Conservation (phyloP, 2,329 filamentous ascomycete species). For the Aureobasidium uvarum region DNA sequence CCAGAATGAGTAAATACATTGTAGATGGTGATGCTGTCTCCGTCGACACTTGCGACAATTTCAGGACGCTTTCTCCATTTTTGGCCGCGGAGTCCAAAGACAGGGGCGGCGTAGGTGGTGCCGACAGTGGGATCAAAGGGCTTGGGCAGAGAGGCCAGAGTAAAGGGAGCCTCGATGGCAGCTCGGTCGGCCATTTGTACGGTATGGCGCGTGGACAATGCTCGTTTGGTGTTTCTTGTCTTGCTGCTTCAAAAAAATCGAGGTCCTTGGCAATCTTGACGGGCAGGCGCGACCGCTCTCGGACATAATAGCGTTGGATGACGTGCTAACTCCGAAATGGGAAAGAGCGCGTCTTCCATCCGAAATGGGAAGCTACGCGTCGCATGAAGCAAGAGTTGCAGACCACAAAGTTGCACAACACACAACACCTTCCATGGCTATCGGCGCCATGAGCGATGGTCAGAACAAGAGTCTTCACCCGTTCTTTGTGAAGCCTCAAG, state of each 20-base stretch:
- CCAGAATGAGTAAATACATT: constrained; percentile 48
- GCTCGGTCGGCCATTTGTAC: constrained; percentile 21
- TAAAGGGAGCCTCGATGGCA: constrained; percentile 40
- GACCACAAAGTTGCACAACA: neutral
- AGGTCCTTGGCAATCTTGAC: neutral
- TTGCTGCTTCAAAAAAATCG: neutral
- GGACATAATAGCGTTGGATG: neutral
- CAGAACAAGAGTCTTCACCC: constrained; percentile 27
- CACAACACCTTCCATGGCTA: neutral
- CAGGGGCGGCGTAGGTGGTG: constrained; percentile 45
- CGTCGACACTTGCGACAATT: constrained; percentile 58
- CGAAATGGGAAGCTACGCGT: constrained; percentile 13
- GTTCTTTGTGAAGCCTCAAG: constrained; percentile 26
- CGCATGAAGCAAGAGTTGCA: neutral
- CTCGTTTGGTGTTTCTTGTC: neutral
- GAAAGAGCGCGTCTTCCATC: neutral
- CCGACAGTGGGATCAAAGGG: constrained; percentile 45
- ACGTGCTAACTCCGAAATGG: constrained; percentile 8
- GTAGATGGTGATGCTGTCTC: constrained; percentile 62
- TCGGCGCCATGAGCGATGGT: constrained; percentile 27
- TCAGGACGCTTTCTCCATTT: constrained; percentile 63
- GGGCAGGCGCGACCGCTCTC: neutral
- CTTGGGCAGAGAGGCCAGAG: constrained; percentile 46
- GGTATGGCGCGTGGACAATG: neutral
- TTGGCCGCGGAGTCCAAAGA: constrained; percentile 54